Percentiles rank a stretch among this genome's conserved stretches.
Conservation (phyloP, 1,284 basidiomycete species). For the Trametes sp. region DNA sequence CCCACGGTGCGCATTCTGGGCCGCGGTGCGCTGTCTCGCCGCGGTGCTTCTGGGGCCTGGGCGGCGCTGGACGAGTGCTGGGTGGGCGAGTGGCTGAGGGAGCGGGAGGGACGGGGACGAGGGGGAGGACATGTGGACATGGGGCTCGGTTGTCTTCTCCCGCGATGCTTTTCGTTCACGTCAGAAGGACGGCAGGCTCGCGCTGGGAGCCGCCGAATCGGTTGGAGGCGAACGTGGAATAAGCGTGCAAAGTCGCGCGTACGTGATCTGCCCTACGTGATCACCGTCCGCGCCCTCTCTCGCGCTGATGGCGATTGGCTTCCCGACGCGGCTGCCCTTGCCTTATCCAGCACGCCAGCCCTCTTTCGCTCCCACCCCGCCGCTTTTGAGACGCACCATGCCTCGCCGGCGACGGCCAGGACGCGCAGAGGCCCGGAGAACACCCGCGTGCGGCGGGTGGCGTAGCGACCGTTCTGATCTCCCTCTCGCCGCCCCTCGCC, state of each 20-base stretch:
- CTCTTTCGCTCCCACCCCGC: constrained; percentile 6
- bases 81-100: not conserved
- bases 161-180: constrained; percentile 43
- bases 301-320: constrained; percentile 14
- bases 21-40: not conserved
- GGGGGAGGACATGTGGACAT: constrained; percentile 13
- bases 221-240: constrained; percentile 38
- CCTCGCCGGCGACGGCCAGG: not conserved
- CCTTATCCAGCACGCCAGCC: not conserved
- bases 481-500: not conserved
- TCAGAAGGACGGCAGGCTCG: constrained; percentile 21
- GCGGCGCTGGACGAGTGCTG: not conserved
- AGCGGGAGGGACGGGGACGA: not conserved
- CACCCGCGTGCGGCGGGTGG: constrained; percentile 32
- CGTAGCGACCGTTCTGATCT: constrained; percentile 34
- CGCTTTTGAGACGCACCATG: not conserved
- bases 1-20: constrained; percentile 3
- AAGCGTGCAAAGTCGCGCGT: constrained; percentile 40
- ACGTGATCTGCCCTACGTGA: constrained; percentile 40
- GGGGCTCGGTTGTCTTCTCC: constrained; percentile 40
- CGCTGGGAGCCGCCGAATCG: constrained; percentile 24
- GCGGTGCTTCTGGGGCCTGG: constrained; percentile 10
- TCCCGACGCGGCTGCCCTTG: constrained; percentile 1
- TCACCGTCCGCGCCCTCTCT: constrained; percentile 12
- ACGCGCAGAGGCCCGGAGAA: constrained; percentile 8